Evolutionary conservation across 1,284 basidiomycete species (phyloP).

Genomic region (Fomitopsis schrenkii): DNA sequence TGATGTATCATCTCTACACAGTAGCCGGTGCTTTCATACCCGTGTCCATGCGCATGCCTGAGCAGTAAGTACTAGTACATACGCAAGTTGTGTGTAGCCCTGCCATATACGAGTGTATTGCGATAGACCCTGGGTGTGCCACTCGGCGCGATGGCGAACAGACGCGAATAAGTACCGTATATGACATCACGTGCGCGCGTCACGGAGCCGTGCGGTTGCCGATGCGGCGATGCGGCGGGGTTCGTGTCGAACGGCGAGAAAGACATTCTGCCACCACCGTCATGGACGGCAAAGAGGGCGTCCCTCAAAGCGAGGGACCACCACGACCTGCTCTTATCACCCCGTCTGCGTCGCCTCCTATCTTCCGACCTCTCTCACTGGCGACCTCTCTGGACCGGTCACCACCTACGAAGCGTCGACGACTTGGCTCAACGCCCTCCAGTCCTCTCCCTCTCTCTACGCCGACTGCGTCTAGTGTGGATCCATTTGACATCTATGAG

Average conservation of each 20-base stretch:
- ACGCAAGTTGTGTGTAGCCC: no score
- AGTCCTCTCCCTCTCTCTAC: constrained; percentile 21
- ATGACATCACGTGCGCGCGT: not conserved
- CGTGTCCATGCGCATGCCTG: no score
- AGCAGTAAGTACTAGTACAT: no score
- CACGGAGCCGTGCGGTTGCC: not conserved
- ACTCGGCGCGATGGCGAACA: no score
- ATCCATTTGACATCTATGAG: constrained; percentile 34
- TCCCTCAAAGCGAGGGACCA: constrained; percentile 2
- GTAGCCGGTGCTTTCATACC: no score
- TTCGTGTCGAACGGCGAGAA: not conserved
- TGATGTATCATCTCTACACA: no score
- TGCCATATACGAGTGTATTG: no score
- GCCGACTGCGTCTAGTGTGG: constrained; percentile 22
- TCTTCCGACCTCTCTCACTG: constrained; percentile 14
- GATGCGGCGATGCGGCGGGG: not conserved
- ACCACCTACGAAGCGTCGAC: constrained; percentile 35
- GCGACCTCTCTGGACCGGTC: constrained; percentile 23
- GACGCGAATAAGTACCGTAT: not conserved
- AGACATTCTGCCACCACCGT: not conserved
- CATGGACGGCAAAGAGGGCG: constrained; percentile 12
- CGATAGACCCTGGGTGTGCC: no score
- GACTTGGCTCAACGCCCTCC: constrained; percentile 30
- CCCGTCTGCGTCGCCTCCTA: constrained; percentile 31
- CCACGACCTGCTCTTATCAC: constrained; percentile 23